Percentiles rank a stretch among this genome's conserved stretches.
phyloP scores from a whole-genome alignment of 305 asterid species.

The Fraxinus greggii region DNA sequence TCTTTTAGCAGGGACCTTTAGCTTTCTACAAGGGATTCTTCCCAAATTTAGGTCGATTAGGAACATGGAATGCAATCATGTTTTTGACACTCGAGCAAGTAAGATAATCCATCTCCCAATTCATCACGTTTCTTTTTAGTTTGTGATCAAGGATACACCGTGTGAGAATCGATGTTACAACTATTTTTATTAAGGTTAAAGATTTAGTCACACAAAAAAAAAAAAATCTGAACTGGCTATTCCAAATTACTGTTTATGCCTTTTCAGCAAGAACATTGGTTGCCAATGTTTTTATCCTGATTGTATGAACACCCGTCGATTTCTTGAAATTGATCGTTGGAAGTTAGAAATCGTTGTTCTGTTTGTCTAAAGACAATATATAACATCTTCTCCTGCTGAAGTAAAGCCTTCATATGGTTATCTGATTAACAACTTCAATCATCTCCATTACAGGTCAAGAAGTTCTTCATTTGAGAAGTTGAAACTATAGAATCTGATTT shows the following conservation, averaged over 20 bases:
- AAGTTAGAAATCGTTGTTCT: background rate
- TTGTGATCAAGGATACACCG: background rate
- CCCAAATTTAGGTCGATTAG: constrained; percentile 76
- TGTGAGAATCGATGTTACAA: background rate
- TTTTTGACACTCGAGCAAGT: constrained; percentile 79
- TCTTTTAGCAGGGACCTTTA: constrained; percentile 58
- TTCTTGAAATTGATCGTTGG: background rate
- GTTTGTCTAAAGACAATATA: background rate
- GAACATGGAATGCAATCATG: constrained; percentile 86
- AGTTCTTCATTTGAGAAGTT: constrained; percentile 26
- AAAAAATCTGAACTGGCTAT: background rate
- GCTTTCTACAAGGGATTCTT: constrained; percentile 92
- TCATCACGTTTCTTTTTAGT: background rate
- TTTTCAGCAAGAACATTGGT: background rate
- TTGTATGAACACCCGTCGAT: background rate
- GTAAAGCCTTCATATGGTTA: background rate
- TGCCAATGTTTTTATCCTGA: background rate
- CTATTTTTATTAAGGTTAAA: background rate
- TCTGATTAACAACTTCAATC: constrained; percentile 10
- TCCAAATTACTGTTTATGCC: background rate
- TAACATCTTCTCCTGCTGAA: background rate
- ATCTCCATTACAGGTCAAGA: constrained; percentile 40
- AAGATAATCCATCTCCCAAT: constrained; percentile 32
- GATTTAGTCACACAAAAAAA: background rate
- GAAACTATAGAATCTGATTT: constrained; percentile 6